These are phyloP conservation scores for Artomyces pyxidatus DNA, from an alignment of 768 basidiomycete species.

Conservation along the genomic window DNA sequence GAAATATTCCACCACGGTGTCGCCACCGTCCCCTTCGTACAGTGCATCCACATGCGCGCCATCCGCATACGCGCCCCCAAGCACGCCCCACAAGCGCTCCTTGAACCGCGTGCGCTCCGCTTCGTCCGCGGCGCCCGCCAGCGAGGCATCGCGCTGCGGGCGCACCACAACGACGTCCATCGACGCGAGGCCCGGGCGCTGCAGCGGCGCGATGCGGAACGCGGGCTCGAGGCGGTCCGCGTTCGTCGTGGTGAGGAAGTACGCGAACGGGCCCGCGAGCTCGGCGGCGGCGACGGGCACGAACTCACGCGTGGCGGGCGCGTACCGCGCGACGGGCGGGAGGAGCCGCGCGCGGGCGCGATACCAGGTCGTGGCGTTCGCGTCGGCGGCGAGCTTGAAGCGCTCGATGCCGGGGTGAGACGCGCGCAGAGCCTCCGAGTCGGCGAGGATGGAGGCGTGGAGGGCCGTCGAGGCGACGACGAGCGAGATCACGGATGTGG, in stretches of 20 bases:
- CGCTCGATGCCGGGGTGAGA: slow-evolving; percentile 71
- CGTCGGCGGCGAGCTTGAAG: slow-evolving; percentile 77
- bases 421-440: slow-evolving; percentile 69
- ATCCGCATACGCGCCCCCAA: slow-evolving; percentile 67
- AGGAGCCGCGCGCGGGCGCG: slow-evolving; percentile 48
- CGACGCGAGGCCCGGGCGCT: slow-evolving; percentile 29
- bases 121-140: slow-evolving; percentile 30
- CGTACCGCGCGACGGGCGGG: slow-evolving; percentile 50
- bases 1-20: slow-evolving; percentile 69
- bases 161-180: slow-evolving; percentile 76
- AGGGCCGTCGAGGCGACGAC: slow-evolving; percentile 84
- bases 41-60: slow-evolving; percentile 66
- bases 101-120: slow-evolving; percentile 43
- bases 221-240: slow-evolving; percentile 80
- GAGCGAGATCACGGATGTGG: slow-evolving; percentile 37
- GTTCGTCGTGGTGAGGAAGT: slow-evolving; percentile 77
- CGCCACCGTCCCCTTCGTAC: slow-evolving; percentile 33
- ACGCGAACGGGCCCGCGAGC: slow-evolving; percentile 73
- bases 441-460: slow-evolving; percentile 77
- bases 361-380: slow-evolving; percentile 72
- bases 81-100: slow-evolving; percentile 41
- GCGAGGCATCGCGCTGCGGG: slow-evolving; percentile 52
- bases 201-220: slow-evolving; percentile 70
- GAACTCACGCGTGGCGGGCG: slow-evolving; percentile 42
- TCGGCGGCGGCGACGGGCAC: slow-evolving; percentile 31